Base-by-base conservation (phyloP, 768 basidiomycete species). In the Calocybe gangraenosa region DNA sequence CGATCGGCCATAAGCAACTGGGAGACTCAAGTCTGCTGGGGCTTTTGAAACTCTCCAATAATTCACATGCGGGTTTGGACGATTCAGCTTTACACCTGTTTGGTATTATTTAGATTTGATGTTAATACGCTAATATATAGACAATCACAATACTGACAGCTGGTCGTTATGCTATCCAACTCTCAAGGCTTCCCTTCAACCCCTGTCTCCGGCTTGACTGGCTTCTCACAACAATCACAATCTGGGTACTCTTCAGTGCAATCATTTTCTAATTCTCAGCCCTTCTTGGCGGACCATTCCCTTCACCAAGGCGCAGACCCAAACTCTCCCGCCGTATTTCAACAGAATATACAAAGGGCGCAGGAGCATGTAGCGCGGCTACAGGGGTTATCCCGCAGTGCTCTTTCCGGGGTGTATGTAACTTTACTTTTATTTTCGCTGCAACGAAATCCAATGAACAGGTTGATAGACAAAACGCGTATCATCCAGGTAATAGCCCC, bases 241-340 rank as follows among this genome's bases (percentile, higher is more conserved):
- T 9, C 42, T 21, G 49, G 36, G 10, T 50, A 48, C 18, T 30
- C 47, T 1, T 9, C 22, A 21, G 41, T 23, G 4, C 37, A 51
- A 18, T 5, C 48, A 7, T 59, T 57, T 28, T 21, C 44, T 7
- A 53, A 51, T 19, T 51, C 53, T n/a, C 38, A 47, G 32, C 35
- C 35, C 13, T 40, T 54, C 13, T 22, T 52, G 10, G 30, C 51
- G 18, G 58, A 54, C 30, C 49, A 51, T 21, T 49, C 61, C 7
- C 51, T 65, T 10, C 61, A 64, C 36, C 65, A 66, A 57, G 63
- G 64, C 21, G 46, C 61, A 7, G 82, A 84, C 47, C 75, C 73
- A 13, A 84, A 77, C 48, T 79, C 82, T 18, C 76, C 79, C 13
- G 79, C 76, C 20, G 46, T 70, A n/a, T 82, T 87, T 67, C 80